phyloP scores from a whole-genome alignment of 176 grass and related monocot species.

The Rhynchospora pubera region DNA sequence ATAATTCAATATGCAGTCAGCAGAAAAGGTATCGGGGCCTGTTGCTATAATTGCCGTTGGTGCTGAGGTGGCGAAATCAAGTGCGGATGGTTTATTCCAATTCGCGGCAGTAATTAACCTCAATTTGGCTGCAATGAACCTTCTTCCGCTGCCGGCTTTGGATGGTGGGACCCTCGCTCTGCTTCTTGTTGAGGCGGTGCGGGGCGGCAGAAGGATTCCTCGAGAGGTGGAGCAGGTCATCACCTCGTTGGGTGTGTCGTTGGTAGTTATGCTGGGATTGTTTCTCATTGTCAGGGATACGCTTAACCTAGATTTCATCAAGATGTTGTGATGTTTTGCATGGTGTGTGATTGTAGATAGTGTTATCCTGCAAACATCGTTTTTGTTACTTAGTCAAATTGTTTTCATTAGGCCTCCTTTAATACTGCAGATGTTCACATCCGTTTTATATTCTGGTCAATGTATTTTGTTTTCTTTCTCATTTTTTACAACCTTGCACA shows the following conservation, averaged over 20 bases:
- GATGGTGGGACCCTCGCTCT: conserved; percentile 72
- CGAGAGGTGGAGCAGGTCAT: conserved; percentile 89
- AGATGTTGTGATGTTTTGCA: conserved; percentile 58
- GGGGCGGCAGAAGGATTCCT: conserved; percentile 77
- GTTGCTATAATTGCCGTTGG: conserved; percentile 89
- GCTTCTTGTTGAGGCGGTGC: conserved; percentile 80
- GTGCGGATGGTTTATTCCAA: conserved; percentile 64
- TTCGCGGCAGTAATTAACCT: conserved; percentile 86
- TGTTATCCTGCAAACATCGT: background rate
- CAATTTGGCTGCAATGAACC: conserved; percentile 83
- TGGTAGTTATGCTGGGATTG: conserved; percentile 80
- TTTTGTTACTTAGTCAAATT: background rate
- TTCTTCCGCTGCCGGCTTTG: conserved; percentile 61
- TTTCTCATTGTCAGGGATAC: conserved; percentile 97
- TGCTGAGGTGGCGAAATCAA: conserved; percentile 73
- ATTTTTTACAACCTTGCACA: background rate
- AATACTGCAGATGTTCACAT: background rate
- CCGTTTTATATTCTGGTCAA: background rate
- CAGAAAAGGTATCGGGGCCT: conserved; percentile 73
- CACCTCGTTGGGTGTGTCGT: conserved; percentile 78
- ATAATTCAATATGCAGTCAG: conserved; percentile 25
- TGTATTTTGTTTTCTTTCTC: background rate
- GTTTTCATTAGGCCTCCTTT: background rate
- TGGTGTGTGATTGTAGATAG: conserved; percentile 12
- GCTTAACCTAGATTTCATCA: conserved; percentile 94